Base-by-base conservation (phyloP, 2,329 filamentous ascomycete genomes). In the Onygena corvina region DNA sequence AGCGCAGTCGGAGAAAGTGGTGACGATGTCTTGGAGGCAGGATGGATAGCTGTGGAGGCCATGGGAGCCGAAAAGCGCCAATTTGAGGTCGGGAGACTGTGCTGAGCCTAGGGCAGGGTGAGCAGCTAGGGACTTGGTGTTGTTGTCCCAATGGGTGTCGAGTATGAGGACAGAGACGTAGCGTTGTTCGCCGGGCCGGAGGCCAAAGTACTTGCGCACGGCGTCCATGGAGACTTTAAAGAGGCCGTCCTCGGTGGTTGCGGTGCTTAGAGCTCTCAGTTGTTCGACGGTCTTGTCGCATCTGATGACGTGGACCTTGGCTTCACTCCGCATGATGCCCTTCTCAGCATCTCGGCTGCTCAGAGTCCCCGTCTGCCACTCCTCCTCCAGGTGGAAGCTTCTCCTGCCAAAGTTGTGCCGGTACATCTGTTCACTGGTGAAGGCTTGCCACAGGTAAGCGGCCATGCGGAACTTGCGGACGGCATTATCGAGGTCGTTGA, bases 401-500 rank as follows among this genome's bases (percentile, higher is more conserved):
- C 90, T 80, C 51, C 90, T 78, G 7, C 89, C 88, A 57, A 96
- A 79, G 53, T 83, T 85, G 63, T 94, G 85, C 54, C 87, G 81
- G 64, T 80, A 84, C 90, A 96, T 96, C 64, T 96, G 89, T 64
- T 98, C 92, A 4, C 86, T 87, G 0, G 90, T 96, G 60, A 94
- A 96, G 5, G 89, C 87, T 64, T 98, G 92, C 89, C 92, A 96
- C 11, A 96, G 73, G 63, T 96, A 95, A 20, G 87, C 90, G 14
- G 88, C 84, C 84, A 94, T 95, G 54, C 89, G 80, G 63, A 92
- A 95, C 64, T 98, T 98, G 59, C 79, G 80, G 47, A 94, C 76
- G 0, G 92, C 92, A 5, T 79, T 80, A 8, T 89, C 82, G 30
- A 96, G 63, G 1, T 76, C 77, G 64, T 94, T 94, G 14, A 86